These are phyloP conservation scores for Blastocystis sp. DNA, from an alignment of 352 stramenopile genomes.

Conservation along the genomic window DNA sequence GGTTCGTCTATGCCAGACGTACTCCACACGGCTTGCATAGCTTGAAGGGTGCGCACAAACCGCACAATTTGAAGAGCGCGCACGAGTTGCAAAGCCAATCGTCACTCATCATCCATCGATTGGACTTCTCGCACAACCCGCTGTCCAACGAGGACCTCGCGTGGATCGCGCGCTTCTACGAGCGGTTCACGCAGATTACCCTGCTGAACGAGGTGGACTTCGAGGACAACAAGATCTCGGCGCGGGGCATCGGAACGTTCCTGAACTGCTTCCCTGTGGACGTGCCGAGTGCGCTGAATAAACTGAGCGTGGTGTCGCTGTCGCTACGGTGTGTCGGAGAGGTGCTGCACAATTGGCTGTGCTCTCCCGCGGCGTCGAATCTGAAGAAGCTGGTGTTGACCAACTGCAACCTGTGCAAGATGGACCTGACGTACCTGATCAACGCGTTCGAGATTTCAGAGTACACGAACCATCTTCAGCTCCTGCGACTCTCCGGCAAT, in stretches of 20 bases:
- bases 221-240: slow-evolving; percentile 48
- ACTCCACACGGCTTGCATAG: not conserved
- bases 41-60: too few relatives aligned
- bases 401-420: slow-evolving; percentile 56
- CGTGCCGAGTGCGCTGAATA: not conserved
- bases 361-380: slow-evolving; percentile 32
- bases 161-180: slow-evolving; percentile 12
- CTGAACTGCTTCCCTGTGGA: slow-evolving; percentile 4
- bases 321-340: slow-evolving; percentile 38
- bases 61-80: not conserved
- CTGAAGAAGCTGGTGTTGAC: slow-evolving; percentile 19
- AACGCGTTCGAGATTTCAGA: slow-evolving; percentile 48
- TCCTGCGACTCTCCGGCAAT: slow-evolving; percentile 46
- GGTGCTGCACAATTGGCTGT: slow-evolving; percentile 22
- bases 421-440: slow-evolving; percentile 19
- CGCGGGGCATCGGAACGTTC: slow-evolving; percentile 3
- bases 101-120: not conserved
- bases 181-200: not conserved
- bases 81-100: not conserved
- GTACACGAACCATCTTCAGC: slow-evolving; percentile 36
- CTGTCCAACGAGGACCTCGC: slow-evolving; percentile 17
- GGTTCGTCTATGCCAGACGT: slow-evolving; percentile 9
- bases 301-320: slow-evolving; percentile 35
- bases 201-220: slow-evolving; percentile 39
- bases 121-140: slow-evolving; percentile 48